These are phyloP conservation scores for Echinosophora koreensis DNA, from an alignment of 306 rosid species.

Conservation along the genomic window DNA sequence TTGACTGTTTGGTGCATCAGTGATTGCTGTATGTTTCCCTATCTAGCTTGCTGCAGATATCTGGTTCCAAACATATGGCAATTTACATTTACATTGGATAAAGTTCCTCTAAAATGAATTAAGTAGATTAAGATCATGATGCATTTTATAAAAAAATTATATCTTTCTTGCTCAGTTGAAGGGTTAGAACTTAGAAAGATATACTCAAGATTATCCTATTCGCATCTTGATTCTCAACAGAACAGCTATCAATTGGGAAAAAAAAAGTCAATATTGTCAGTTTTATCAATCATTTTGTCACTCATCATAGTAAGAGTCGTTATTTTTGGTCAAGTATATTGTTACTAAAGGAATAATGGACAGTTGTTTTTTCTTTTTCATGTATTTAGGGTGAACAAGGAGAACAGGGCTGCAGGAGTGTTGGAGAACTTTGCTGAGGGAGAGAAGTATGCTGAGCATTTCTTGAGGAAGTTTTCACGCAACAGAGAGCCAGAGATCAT, in stretches of 20 bases:
- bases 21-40: too few species aligned
- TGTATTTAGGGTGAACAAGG: slow-evolving; percentile 74
- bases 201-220: background rate
- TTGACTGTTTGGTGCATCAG: too few species aligned
- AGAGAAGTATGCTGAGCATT: slow-evolving; percentile 70
- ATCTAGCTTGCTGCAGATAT: too few species aligned
- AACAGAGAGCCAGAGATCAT: slow-evolving; percentile 76
- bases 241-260: background rate
- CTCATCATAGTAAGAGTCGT: background rate
- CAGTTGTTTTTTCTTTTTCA: slow-evolving; percentile 3
- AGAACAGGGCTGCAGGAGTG: slow-evolving; percentile 84
- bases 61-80: too few species aligned
- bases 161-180: too few species aligned
- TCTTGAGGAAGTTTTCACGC: slow-evolving; percentile 68
- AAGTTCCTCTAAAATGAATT: too few species aligned
- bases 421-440: slow-evolving; percentile 79
- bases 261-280: background rate
- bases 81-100: too few species aligned
- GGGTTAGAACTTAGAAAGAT: background rate
- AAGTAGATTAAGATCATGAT: too few species aligned
- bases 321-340: background rate
- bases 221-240: background rate
- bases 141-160: too few species aligned
- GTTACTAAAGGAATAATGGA: slow-evolving; percentile 6
- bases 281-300: background rate